Percentiles rank a stretch among this genome's conserved stretches.
These are phyloP conservation scores for Sclerospora graminicola DNA, from an alignment of 352 stramenopile genomes.

Conservation along the genomic window DNA sequence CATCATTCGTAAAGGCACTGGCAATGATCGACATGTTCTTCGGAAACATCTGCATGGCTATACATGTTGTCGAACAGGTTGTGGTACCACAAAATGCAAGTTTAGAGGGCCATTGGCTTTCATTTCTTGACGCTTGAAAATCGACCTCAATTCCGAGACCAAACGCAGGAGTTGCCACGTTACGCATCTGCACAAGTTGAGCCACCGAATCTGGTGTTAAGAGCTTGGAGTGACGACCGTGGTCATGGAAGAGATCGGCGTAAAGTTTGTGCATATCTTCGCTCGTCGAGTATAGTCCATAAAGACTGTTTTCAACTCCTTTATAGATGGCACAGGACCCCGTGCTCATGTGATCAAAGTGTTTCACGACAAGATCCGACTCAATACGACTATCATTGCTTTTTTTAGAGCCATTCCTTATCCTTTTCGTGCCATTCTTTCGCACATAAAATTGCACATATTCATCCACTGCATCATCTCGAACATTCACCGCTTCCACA, in stretches of 20 bases:
- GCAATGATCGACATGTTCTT: slow-evolving; percentile 31
- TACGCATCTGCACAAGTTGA: slow-evolving; percentile 32
- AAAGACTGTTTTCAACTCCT: slow-evolving; percentile 22
- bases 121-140: slow-evolving; percentile 15
- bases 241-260: slow-evolving; percentile 41
- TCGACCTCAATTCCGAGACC: slow-evolving; percentile 34
- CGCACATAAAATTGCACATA: slow-evolving; percentile 41
- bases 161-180: slow-evolving; percentile 24
- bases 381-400: slow-evolving; percentile 4
- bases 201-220: slow-evolving; percentile 30
- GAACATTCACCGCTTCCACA: slow-evolving; percentile 16
- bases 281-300: slow-evolving; percentile 34
- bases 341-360: slow-evolving; percentile 26
- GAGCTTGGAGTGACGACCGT: slow-evolving; percentile 31
- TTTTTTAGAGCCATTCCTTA: not conserved
- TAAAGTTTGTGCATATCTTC: slow-evolving; percentile 58
- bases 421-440: slow-evolving; percentile 2
- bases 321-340: slow-evolving; percentile 41
- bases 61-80: slow-evolving; percentile 42
- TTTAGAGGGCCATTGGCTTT: slow-evolving; percentile 22
- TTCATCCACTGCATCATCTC: slow-evolving; percentile 29
- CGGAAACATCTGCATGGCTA: slow-evolving; percentile 35
- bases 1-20: slow-evolving; percentile 40
- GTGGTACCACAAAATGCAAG: slow-evolving; percentile 43
- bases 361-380: slow-evolving; percentile 6